Conservation (phyloP, 2,329 filamentous ascomycete species). For the Diatrype stigma region DNA sequence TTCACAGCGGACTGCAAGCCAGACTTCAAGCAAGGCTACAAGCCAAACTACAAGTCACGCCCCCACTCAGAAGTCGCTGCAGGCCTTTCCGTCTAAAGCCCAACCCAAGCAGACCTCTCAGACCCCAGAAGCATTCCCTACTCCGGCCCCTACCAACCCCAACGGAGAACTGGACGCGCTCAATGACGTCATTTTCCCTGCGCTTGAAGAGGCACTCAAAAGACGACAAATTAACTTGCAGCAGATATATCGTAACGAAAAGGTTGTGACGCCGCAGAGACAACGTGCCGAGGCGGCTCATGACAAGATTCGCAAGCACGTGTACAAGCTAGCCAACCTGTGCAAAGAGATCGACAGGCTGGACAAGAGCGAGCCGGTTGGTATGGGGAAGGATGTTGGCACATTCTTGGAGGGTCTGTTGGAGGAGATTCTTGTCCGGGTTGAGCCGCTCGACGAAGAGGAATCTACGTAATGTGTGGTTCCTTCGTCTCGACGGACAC, state of each 20-base stretch:
- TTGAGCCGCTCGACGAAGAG: constrained; percentile 82
- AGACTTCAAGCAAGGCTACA: constrained; percentile 16
- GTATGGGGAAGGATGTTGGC: constrained; percentile 87
- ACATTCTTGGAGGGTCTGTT: constrained; percentile 88
- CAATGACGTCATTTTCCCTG: constrained; percentile 87
- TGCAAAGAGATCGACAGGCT: constrained; percentile 88
- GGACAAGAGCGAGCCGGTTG: constrained; percentile 81
- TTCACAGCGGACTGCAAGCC: constrained; percentile 11
- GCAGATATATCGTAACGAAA: constrained; percentile 42
- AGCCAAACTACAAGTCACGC: constrained; percentile 22
- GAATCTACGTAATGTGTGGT: constrained; percentile 29
- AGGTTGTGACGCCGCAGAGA: constrained; percentile 55
- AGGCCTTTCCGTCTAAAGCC: constrained; percentile 53
- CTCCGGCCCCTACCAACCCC: constrained; percentile 51
- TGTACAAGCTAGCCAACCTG: constrained; percentile 75
- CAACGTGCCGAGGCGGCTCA: constrained; percentile 70
- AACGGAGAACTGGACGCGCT: constrained; percentile 78
- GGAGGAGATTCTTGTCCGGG: constrained; percentile 87
- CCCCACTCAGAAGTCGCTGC: constrained; percentile 28
- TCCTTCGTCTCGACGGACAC: neutral
- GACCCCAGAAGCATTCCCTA: constrained; percentile 49
- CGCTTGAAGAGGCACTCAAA: constrained; percentile 84
- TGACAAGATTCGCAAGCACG: constrained; percentile 75
- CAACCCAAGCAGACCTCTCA: constrained; percentile 43
- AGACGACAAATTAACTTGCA: constrained; percentile 64